A percentile compares a stretch with the other conserved stretches of the same genome.
Evolutionary conservation across 441 rosid species (phyloP).

Genomic region (Flueggea neowawraea): DNA sequence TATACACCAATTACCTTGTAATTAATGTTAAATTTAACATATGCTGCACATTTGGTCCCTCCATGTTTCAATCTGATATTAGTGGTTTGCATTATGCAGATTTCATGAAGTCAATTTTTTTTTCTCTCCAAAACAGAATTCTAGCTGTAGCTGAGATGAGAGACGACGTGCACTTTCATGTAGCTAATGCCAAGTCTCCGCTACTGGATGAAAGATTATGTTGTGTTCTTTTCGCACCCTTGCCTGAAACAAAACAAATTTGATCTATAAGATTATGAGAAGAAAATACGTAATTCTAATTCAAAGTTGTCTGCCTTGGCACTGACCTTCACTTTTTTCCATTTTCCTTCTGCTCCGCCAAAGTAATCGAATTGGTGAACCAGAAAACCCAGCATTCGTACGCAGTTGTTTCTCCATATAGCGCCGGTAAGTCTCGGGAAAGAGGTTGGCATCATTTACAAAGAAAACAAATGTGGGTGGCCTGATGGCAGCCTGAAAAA

Average conservation of each 20-base stretch:
- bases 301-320: not conserved
- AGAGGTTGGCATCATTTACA: slow-evolving; percentile 85
- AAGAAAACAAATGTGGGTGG: slow-evolving; percentile 97
- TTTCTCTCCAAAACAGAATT: too few relatives aligned
- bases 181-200: slow-evolving; percentile 27
- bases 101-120: too few relatives aligned
- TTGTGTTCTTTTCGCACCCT: slow-evolving; percentile 21
- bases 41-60: too few relatives aligned
- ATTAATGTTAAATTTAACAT: too few relatives aligned
- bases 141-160: too few relatives aligned
- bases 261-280: not conserved
- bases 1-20: too few relatives aligned
- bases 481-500: slow-evolving; percentile 85
- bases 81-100: too few relatives aligned
- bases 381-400: slow-evolving; percentile 77
- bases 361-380: slow-evolving; percentile 91
- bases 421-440: slow-evolving; percentile 82
- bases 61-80: too few relatives aligned
- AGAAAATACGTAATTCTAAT: not conserved
- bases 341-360: slow-evolving; percentile 90
- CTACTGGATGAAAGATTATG: slow-evolving; percentile 16
- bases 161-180: slow-evolving; percentile 9
- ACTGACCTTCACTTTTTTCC: slow-evolving; percentile 60
- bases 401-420: slow-evolving; percentile 97
- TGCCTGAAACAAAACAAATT: slow-evolving; percentile 28